A percentile compares a stretch with the other conserved stretches of the same genome.
Conservation (phyloP, 1,139 yeast species). For the Trichomonascaceae sp. region DNA sequence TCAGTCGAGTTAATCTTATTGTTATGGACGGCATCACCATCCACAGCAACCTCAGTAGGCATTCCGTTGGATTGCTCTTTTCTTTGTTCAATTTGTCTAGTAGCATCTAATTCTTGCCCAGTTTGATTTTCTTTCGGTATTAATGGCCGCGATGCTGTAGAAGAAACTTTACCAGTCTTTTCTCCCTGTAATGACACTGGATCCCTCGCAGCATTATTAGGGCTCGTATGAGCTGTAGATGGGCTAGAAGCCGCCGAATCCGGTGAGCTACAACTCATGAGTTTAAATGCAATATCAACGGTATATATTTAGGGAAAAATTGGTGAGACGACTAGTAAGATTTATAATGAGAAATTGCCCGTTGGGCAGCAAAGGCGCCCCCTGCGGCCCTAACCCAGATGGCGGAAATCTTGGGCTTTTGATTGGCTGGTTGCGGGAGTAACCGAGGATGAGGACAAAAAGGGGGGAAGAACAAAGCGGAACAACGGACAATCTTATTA, state of each 20-base stretch:
- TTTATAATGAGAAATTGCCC: not conserved
- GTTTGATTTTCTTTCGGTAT: not conserved
- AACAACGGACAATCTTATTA: not conserved
- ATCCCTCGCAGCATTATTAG: not conserved
- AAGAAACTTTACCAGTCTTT: not conserved
- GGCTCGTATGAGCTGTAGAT: constrained; percentile 13
- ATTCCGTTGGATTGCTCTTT: not conserved
- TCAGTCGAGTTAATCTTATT: not conserved
- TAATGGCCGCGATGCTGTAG: not conserved
- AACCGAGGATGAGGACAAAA: not conserved
- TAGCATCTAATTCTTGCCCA: not conserved
- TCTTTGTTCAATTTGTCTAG: not conserved
- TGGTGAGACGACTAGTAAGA: not conserved
- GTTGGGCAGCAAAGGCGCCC: constrained; percentile 1
- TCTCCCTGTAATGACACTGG: not conserved
- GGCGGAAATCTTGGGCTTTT: not conserved
- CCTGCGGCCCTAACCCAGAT: not conserved
- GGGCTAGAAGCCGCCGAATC: constrained; percentile 9
- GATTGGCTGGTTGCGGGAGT: not conserved
- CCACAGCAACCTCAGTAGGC: not conserved
- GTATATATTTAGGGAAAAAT: not conserved
- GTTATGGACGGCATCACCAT: not conserved
- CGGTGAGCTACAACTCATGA: constrained; percentile 2
- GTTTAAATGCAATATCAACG: not conserved
- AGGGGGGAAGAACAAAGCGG: not conserved